Evolutionary conservation across 108 stramenopile genomes (phyloP).

Genomic region (Seminavis robusta): DNA sequence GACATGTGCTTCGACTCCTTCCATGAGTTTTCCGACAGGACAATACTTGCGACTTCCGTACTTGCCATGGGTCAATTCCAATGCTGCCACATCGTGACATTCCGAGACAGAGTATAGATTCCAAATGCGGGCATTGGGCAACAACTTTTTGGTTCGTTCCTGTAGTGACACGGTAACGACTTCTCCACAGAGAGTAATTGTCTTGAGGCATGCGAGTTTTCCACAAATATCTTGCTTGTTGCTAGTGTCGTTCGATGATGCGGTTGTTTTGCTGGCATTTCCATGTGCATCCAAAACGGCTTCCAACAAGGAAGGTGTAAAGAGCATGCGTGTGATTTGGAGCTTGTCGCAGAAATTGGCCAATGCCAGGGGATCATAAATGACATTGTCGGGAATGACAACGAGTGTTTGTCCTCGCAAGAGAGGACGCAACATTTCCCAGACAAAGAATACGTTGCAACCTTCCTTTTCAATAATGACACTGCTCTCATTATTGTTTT

Average conservation of each 20-base stretch:
- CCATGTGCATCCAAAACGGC: slow-evolving; percentile 47
- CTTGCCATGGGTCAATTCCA: slow-evolving; percentile 35
- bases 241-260: too few relatives aligned
- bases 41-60: slow-evolving; percentile 41
- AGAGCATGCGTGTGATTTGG: slow-evolving; percentile 64
- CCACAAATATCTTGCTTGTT: slow-evolving; percentile 35
- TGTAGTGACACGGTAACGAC: slow-evolving; percentile 59
- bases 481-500: slow-evolving; percentile 15
- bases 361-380: slow-evolving; percentile 62
- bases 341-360: slow-evolving; percentile 36
- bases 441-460: slow-evolving; percentile 76
- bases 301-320: slow-evolving; percentile 72
- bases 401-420: slow-evolving; percentile 54
- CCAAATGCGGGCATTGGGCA: slow-evolving; percentile 42
- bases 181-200: slow-evolving; percentile 60
- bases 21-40: slow-evolving; percentile 19
- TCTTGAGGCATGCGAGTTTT: slow-evolving; percentile 35
- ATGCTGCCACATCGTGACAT: slow-evolving; percentile 66
- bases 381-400: slow-evolving; percentile 67
- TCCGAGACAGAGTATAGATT: slow-evolving; percentile 76
- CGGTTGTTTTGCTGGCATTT: too few relatives aligned
- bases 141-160: slow-evolving; percentile 23
- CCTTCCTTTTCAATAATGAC: slow-evolving; percentile 28
- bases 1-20: neutral
- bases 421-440: slow-evolving; percentile 72